A percentile compares a stretch with the other conserved stretches of the same genome.
These are phyloP conservation scores for Cryptosporidium xiaoi DNA, from an alignment of 169 alveolate genomes.

Conservation along the genomic window DNA sequence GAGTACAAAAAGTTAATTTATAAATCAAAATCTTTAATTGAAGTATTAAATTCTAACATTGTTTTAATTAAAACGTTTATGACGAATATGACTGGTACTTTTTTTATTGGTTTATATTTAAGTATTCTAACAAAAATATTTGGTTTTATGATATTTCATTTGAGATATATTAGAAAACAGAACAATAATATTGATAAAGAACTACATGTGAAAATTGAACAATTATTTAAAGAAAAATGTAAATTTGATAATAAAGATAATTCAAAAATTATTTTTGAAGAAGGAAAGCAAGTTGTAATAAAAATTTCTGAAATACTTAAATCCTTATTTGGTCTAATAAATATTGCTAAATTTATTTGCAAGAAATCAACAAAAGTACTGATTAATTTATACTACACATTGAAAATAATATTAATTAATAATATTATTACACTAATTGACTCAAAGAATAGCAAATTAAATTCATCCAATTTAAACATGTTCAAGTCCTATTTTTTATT, in stretches of 20 bases:
- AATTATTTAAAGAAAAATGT: background rate
- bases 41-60: background rate
- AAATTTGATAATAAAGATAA: too few relatives aligned
- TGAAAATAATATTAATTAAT: background rate
- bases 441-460: background rate
- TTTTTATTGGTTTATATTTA: background rate
- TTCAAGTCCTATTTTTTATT: background rate
- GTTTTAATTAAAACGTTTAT: background rate
- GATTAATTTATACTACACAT: background rate
- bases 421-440: background rate
- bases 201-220: background rate
- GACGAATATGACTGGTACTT: background rate
- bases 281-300: too few relatives aligned
- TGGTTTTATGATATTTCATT: background rate
- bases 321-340: background rate
- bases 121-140: background rate
- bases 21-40: background rate
- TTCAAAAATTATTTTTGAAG: too few relatives aligned
- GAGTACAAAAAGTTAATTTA: background rate
- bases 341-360: background rate
- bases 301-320: too few relatives aligned
- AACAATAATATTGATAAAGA: background rate
- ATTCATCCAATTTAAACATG: background rate
- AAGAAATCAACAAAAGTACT: background rate
- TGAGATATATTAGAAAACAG: background rate